Percentiles rank a stretch among this genome's conserved stretches.
Conservation (phyloP, 2,329 filamentous ascomycete genomes). For the Alternaria sp. region DNA sequence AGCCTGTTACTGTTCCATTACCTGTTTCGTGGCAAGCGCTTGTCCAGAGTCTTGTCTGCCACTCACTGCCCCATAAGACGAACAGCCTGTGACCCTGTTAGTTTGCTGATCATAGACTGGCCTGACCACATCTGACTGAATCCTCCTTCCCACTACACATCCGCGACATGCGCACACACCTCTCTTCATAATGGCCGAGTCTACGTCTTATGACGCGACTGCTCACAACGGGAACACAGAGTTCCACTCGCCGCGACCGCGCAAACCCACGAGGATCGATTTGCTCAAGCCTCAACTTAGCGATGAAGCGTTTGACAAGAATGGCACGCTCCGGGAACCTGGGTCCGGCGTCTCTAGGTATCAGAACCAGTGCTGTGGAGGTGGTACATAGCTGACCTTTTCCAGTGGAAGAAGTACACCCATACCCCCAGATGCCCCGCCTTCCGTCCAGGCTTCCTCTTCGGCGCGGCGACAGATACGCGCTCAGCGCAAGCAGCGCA, state of each 20-base stretch:
- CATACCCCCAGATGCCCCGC: constrained; percentile 87
- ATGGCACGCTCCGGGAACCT: constrained; percentile 34
- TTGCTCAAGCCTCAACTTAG: constrained; percentile 46
- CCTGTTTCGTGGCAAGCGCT: constrained; percentile 12
- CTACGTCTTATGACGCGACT: constrained; percentile 39
- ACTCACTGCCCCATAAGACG: constrained; percentile 27
- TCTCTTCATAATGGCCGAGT: constrained; percentile 42
- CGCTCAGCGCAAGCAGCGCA: constrained; percentile 78
- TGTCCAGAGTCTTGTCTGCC: constrained; percentile 7
- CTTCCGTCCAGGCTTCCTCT: constrained; percentile 85
- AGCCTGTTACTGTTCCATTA: neutral
- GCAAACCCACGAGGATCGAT: constrained; percentile 47
- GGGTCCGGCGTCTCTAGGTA: constrained; percentile 49
- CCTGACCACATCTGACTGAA: constrained; percentile 36
- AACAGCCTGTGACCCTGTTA: constrained; percentile 28
- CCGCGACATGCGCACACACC: constrained; percentile 32
- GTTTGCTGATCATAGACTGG: constrained; percentile 38
- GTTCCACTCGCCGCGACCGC: constrained; percentile 45
- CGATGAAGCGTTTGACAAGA: constrained; percentile 39
- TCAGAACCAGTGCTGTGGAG: constrained; percentile 63
- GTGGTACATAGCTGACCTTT: constrained; percentile 25
- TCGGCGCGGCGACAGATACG: constrained; percentile 83
- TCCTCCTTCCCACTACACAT: constrained; percentile 16
- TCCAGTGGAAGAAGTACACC: constrained; percentile 84
- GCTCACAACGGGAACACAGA: constrained; percentile 36